Conservation (phyloP, 345 rosid genomes). For the Camelina sativa region DNA sequence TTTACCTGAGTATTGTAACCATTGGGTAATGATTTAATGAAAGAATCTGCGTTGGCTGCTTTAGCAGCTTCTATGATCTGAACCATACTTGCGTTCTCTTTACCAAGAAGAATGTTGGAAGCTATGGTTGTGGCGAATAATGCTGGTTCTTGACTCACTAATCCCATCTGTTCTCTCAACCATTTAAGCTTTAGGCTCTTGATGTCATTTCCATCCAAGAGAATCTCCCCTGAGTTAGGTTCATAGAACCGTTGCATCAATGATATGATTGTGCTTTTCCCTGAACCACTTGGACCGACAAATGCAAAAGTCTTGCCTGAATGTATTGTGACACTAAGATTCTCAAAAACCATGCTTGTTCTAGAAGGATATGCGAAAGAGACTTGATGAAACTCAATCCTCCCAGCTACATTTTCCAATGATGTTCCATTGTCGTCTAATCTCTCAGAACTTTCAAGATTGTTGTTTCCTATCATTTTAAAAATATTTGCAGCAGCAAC, state of each 20-base stretch:
- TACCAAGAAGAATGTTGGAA: constrained; percentile 70
- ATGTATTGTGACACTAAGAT: constrained; percentile 61
- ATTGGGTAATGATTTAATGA: constrained; percentile 61
- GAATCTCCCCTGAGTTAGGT: constrained; percentile 71
- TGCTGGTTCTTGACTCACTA: constrained; percentile 93
- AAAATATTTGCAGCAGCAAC: constrained; percentile 72
- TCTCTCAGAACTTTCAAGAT: constrained; percentile 37
- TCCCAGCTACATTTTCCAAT: constrained; percentile 56
- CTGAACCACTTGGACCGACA: constrained; percentile 93
- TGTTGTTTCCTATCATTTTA: constrained; percentile 50
- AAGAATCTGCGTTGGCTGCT: constrained; percentile 84
- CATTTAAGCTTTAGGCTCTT: constrained; percentile 63
- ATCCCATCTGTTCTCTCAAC: constrained; percentile 85
- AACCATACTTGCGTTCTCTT: constrained; percentile 58
- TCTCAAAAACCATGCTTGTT: constrained; percentile 60
- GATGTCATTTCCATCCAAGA: constrained; percentile 72
- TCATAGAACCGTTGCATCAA: constrained; percentile 90
- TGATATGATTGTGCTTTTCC: constrained; percentile 84
- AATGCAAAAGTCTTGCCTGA: constrained; percentile 74
- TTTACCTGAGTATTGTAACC: constrained; percentile 75
- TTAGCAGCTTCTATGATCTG: constrained; percentile 69
- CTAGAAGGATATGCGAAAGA: constrained; percentile 75
- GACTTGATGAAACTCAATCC: constrained; percentile 63
- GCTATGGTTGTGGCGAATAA: constrained; percentile 77
- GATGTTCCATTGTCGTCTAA: constrained; percentile 41